phyloP scores from a whole-genome alignment of 2,329 filamentous ascomycete species.

The Simplicillium sp. region DNA sequence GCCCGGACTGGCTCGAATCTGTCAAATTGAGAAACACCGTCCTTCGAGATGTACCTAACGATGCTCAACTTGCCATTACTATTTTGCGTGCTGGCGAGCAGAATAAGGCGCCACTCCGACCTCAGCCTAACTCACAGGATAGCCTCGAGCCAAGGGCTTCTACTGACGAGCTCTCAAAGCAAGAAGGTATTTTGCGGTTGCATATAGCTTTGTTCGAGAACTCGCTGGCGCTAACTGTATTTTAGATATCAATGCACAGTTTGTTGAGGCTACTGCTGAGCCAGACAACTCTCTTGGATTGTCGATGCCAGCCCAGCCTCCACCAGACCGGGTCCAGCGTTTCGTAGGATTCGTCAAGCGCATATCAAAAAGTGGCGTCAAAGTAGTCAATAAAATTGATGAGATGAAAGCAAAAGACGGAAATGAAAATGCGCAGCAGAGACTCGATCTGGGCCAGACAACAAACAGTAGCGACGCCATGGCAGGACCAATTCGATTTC shows the following conservation, averaged over 20 bases:
- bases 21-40: conserved; percentile 69
- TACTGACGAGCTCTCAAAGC: conserved; percentile 15
- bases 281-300: too few relatives aligned
- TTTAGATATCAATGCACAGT: too few relatives aligned
- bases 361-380: conserved; percentile 33
- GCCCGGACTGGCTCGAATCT: conserved; percentile 66
- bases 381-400: conserved; percentile 58
- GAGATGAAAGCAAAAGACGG: conserved; percentile 43
- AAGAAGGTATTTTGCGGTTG: too few relatives aligned
- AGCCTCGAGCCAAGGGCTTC: conserved; percentile 32
- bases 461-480: conserved; percentile 25
- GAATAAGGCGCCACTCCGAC: conserved; percentile 69
- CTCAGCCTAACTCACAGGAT: conserved; percentile 30
- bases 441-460: conserved; percentile 56
- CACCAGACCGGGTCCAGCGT: conserved; percentile 17
- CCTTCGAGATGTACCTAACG: conserved; percentile 74
- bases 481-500: conserved; percentile 66
- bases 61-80: conserved; percentile 77
- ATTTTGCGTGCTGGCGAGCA: conserved; percentile 72
- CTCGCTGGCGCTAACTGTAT: too few relatives aligned
- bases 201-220: too few relatives aligned
- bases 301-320: conserved; percentile 36
- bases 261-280: too few relatives aligned
- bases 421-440: conserved; percentile 52
- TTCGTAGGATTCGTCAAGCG: conserved; percentile 1